A percentile compares a stretch with the other conserved stretches of the same genome.
Evolutionary conservation across 2,329 filamentous ascomycete genomes (phyloP).

Genomic region (Diaporthe australafricana): DNA sequence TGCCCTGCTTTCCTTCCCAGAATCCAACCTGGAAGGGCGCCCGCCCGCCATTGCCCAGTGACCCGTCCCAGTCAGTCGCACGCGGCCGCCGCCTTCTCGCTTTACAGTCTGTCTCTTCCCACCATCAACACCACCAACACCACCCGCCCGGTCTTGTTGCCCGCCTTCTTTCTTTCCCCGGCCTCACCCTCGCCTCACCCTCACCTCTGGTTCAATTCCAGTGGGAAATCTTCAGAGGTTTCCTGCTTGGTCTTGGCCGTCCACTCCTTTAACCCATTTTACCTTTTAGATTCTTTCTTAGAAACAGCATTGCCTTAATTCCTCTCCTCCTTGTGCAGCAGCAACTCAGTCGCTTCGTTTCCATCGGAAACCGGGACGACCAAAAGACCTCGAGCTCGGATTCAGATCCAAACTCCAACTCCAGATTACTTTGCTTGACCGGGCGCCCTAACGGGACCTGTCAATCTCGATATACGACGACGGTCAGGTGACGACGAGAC

Average conservation of each 20-base stretch:
- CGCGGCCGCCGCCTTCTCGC: constrained; percentile 39
- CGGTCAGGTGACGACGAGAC: constrained; percentile 15
- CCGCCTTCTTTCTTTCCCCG: constrained; percentile 31
- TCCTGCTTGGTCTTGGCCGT: constrained; percentile 69
- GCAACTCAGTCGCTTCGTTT: constrained; percentile 35
- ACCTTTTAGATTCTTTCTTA: constrained; percentile 36
- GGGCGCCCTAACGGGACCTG: constrained; percentile 6
- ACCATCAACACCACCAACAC: constrained; percentile 46
- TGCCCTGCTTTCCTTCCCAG: constrained; percentile 18
- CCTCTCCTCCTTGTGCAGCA: constrained; percentile 27
- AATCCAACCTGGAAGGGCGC: constrained; percentile 26
- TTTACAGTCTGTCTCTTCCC: constrained; percentile 40
- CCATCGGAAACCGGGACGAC: constrained; percentile 30
- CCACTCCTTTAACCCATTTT: constrained; percentile 62
- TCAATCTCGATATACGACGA: constrained; percentile 17
- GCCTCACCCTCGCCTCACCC: constrained; percentile 30
- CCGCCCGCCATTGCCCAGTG: background rate
- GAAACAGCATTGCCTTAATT: constrained; percentile 40
- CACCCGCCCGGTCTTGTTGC: constrained; percentile 42
- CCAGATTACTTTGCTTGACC: background rate
- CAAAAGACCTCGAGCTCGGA: constrained; percentile 22
- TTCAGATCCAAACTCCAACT: constrained; percentile 8
- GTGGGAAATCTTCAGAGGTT: constrained; percentile 61
- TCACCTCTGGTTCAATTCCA: constrained; percentile 66
- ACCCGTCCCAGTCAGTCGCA: constrained; percentile 15